Evolutionary conservation across 768 basidiomycete genomes (phyloP).

Genomic region (Xerocomellus intermedius): DNA sequence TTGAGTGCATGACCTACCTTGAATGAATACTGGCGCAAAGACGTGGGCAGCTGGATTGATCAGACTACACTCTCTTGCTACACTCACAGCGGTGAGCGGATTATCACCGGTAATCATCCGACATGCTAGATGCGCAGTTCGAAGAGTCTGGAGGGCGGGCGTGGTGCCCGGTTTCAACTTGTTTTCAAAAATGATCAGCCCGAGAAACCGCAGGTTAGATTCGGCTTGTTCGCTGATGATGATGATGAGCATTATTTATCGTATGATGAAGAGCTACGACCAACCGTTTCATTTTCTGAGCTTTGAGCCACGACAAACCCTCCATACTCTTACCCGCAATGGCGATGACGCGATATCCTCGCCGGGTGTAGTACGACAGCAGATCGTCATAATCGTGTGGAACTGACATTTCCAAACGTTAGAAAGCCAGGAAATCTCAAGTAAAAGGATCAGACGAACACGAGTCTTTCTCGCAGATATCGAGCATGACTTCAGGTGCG

Average conservation of each 20-base stretch:
- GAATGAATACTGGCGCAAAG: conserved; percentile 76
- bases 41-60: conserved; percentile 88
- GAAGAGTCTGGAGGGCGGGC: conserved; percentile 84
- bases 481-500: conserved; percentile 97
- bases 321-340: conserved; percentile 96
- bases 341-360: conserved; percentile 96
- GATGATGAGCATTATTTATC: conserved; percentile 5
- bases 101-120: conserved; percentile 99
- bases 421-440: conserved; percentile 1
- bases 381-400: conserved; percentile 96
- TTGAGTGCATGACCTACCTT: conserved; percentile 44
- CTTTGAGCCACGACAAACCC: conserved; percentile 93
- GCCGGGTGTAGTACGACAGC: conserved; percentile 93
- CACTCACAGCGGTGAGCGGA: conserved; percentile 92
- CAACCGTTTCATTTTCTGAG: conserved; percentile 92
- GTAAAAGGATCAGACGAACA: conserved; percentile 53
- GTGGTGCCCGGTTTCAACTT: conserved; percentile 91
- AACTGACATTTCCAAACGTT: conserved; percentile 48
- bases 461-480: conserved; percentile 91
- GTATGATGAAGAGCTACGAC: conserved; percentile 16
- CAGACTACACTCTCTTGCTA: conserved; percentile 89
- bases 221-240: conserved; percentile 86
- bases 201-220: conserved; percentile 84
- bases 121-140: conserved; percentile 87
- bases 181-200: conserved; percentile 97